Conservation (phyloP, 73 alveolate species). For the Diophrys appendiculata region DNA sequence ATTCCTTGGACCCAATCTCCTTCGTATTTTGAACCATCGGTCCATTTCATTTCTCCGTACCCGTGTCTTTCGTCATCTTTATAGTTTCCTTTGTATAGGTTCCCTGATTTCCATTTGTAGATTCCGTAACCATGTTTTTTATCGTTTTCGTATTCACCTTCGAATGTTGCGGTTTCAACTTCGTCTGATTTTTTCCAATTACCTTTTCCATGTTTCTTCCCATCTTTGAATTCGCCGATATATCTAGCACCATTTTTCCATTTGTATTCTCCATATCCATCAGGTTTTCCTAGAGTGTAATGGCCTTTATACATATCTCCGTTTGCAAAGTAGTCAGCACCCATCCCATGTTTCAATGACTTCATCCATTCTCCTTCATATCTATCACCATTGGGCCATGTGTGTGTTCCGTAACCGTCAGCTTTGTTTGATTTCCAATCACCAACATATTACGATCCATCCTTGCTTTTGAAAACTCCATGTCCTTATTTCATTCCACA, state of each 20-base stretch:
- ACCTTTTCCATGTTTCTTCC: constrained; percentile 57
- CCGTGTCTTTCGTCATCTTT: constrained; percentile 28
- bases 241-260: constrained; percentile 53
- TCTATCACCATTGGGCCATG: constrained; percentile 46
- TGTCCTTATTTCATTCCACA: constrained; percentile 34
- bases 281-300: constrained; percentile 41
- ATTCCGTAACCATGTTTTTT: constrained; percentile 31
- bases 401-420: constrained; percentile 33
- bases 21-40: constrained; percentile 19
- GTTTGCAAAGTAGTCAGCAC: constrained; percentile 34
- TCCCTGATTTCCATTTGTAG: constrained; percentile 24
- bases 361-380: constrained; percentile 77
- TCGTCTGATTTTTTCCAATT: constrained; percentile 39
- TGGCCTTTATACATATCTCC: constrained; percentile 66
- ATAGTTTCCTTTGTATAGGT: constrained; percentile 11
- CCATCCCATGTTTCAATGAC: constrained; percentile 54
- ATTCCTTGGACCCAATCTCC: constrained; percentile 85
- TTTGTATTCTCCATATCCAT: constrained; percentile 50
- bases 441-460: constrained; percentile 37
- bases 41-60: constrained; percentile 39
- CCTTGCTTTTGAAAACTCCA: constrained; percentile 21
- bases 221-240: constrained; percentile 53
- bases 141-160: constrained; percentile 40
- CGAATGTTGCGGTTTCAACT: constrained; percentile 28
- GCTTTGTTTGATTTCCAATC: constrained; percentile 45